Evolutionary conservation across 169 alveolate species (phyloP).

Genomic region (Plasmodium berghei): DNA sequence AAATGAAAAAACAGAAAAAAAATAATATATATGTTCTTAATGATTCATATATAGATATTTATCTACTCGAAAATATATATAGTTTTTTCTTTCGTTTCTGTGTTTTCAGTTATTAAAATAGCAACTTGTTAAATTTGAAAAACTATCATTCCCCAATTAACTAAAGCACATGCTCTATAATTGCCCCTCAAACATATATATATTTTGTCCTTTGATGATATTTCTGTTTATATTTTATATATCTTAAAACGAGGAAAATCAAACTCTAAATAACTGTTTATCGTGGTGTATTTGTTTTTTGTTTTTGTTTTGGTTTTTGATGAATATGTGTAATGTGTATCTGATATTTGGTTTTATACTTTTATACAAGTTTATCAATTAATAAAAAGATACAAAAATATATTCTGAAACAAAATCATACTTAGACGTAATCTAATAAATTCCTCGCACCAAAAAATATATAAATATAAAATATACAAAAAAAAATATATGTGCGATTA

Average conservation of each 20-base stretch:
- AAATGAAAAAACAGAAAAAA: slow-evolving; percentile 47
- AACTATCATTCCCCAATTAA: slow-evolving; percentile 53
- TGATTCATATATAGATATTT: slow-evolving; percentile 57
- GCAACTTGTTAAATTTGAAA: slow-evolving; percentile 31
- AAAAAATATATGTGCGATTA: slow-evolving; percentile 1
- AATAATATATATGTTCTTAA: neutral
- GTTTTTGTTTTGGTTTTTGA: no score
- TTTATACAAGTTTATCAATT: neutral
- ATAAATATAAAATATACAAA: slow-evolving; percentile 18
- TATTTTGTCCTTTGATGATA: neutral
- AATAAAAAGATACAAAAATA: slow-evolving; percentile 6
- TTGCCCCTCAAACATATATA: slow-evolving; percentile 7
- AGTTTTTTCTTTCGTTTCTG: slow-evolving; percentile 13
- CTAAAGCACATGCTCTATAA: slow-evolving; percentile 12
- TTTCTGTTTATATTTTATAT: neutral
- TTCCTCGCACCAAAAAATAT: neutral
- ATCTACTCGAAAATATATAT: slow-evolving; percentile 17
- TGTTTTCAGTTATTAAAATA: slow-evolving; percentile 15
- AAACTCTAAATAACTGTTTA: no score
- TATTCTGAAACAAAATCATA: slow-evolving; percentile 24
- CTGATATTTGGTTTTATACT: neutral
- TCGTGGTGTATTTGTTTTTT: no score
- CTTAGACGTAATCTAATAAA: slow-evolving; percentile 35
- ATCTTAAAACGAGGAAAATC: no score
- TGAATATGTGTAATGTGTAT: no score